phyloP scores from a whole-genome alignment of 495 filamentous ascomycete species.

The Venustampulla echinocandica region DNA sequence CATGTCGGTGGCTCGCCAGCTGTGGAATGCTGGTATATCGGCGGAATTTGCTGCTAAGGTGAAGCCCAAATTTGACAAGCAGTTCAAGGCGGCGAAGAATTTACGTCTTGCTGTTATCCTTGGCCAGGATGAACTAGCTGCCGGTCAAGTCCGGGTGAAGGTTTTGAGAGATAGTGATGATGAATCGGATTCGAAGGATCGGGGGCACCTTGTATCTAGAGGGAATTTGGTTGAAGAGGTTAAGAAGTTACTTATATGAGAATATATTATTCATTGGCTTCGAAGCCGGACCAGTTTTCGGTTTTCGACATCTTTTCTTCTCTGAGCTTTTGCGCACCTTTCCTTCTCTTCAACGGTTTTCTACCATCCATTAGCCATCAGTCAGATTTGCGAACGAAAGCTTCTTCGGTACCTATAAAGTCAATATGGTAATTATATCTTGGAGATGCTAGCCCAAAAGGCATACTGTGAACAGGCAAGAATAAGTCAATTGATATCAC shows the following conservation, averaged over 20 bases:
- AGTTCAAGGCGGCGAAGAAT: conserved; percentile 70
- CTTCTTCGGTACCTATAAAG: too few relatives aligned
- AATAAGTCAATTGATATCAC: too few relatives aligned
- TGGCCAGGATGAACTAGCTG: conserved; percentile 65
- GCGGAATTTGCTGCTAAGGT: conserved; percentile 68
- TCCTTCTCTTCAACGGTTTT: too few relatives aligned
- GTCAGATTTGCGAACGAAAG: too few relatives aligned
- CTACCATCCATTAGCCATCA: too few relatives aligned
- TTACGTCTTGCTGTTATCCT: conserved; percentile 68
- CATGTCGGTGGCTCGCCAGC: conserved; percentile 57
- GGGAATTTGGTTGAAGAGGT: conserved; percentile 3
- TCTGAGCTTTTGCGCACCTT: too few relatives aligned
- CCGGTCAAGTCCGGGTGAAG: conserved; percentile 70
- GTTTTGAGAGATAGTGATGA: conserved; percentile 17
- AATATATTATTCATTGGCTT: too few relatives aligned
- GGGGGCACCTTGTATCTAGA: conserved; percentile 2
- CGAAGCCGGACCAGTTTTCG: too few relatives aligned
- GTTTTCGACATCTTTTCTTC: too few relatives aligned
- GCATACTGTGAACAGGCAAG: too few relatives aligned
- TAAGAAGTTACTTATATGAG: conserved; percentile 30
- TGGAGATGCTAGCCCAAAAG: too few relatives aligned
- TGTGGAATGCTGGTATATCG: conserved; percentile 62
- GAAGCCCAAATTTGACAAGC: conserved; percentile 65
- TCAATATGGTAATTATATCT: too few relatives aligned
- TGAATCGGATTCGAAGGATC: conserved; percentile 1